Conservation (phyloP, 352 stramenopile genomes). For the Blastocystis sp. region DNA sequence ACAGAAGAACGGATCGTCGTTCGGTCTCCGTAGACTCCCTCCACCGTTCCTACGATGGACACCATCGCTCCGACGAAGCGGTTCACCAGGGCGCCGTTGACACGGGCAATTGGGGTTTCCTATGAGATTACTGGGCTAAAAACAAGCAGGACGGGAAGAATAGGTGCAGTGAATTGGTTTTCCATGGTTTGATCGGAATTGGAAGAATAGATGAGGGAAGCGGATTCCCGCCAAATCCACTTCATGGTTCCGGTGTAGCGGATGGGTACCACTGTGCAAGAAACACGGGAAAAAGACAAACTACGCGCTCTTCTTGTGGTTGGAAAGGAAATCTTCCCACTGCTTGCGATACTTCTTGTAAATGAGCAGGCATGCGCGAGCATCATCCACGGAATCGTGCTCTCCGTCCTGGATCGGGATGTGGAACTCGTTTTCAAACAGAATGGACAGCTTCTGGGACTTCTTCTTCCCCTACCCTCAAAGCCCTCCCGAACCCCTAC, state of each 20-base stretch:
- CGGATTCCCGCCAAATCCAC: not conserved
- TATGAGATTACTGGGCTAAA: not conserved
- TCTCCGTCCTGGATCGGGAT: slow-evolving; percentile 78
- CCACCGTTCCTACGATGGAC: slow-evolving; percentile 15
- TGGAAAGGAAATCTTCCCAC: slow-evolving; percentile 61
- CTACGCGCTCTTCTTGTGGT: not conserved
- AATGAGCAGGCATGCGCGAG: slow-evolving; percentile 69
- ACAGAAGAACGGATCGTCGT: slow-evolving; percentile 14
- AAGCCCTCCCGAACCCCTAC: slow-evolving; percentile 58
- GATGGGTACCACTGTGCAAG: not conserved
- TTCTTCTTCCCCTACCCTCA: slow-evolving; percentile 75
- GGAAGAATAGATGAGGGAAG: not conserved
- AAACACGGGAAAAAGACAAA: not conserved
- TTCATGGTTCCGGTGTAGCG: not conserved
- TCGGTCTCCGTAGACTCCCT: not conserved
- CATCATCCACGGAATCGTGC: slow-evolving; percentile 74
- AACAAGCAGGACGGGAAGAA: not conserved
- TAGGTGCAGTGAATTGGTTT: not conserved
- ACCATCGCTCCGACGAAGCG: slow-evolving; percentile 7
- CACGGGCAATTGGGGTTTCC: slow-evolving; percentile 16
- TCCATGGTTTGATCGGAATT: not conserved
- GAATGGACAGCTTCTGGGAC: slow-evolving; percentile 77
- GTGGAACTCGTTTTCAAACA: slow-evolving; percentile 76
- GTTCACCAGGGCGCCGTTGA: not conserved
- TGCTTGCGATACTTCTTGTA: slow-evolving; percentile 71